phyloP scores from a whole-genome alignment of 1,139 yeast species.

The Pichia sp. region DNA sequence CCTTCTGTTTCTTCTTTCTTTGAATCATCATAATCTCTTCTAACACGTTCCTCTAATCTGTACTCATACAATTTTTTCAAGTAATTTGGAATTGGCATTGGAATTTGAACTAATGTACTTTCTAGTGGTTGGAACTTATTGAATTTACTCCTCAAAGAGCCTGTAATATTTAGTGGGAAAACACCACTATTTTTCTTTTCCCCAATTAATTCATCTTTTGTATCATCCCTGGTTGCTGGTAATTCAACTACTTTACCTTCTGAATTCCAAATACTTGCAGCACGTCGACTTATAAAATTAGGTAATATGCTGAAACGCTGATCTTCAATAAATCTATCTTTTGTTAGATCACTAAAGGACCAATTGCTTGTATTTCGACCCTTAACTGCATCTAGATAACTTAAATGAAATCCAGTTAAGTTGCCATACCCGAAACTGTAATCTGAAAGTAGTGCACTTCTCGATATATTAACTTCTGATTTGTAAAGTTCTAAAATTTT shows the following conservation, averaged over 20 bases:
- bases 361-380: slow-evolving; percentile 44
- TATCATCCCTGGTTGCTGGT: slow-evolving; percentile 8
- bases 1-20: slow-evolving; percentile 12
- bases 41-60: slow-evolving; percentile 7
- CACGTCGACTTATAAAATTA: slow-evolving; percentile 42
- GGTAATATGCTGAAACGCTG: slow-evolving; percentile 58
- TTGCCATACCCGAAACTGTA: slow-evolving; percentile 58
- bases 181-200: slow-evolving; percentile 24
- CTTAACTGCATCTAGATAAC: slow-evolving; percentile 48
- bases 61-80: slow-evolving; percentile 29
- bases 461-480: slow-evolving; percentile 31
- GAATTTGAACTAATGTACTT: slow-evolving; percentile 21
- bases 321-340: slow-evolving; percentile 46
- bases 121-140: slow-evolving; percentile 6
- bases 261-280: slow-evolving; percentile 45
- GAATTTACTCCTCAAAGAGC: slow-evolving; percentile 43
- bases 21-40: slow-evolving; percentile 3
- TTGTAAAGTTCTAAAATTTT: slow-evolving; percentile 26
- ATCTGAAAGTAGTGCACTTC: slow-evolving; percentile 35
- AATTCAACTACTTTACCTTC: slow-evolving; percentile 22
- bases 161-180: slow-evolving; percentile 47
- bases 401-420: slow-evolving; percentile 62
- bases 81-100: slow-evolving; percentile 40
- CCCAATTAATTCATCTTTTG: slow-evolving; percentile 3
- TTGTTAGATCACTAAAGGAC: slow-evolving; percentile 44